Base-by-base conservation (phyloP, 345 rosid species). In the Xanthoceras sorbifolium region DNA sequence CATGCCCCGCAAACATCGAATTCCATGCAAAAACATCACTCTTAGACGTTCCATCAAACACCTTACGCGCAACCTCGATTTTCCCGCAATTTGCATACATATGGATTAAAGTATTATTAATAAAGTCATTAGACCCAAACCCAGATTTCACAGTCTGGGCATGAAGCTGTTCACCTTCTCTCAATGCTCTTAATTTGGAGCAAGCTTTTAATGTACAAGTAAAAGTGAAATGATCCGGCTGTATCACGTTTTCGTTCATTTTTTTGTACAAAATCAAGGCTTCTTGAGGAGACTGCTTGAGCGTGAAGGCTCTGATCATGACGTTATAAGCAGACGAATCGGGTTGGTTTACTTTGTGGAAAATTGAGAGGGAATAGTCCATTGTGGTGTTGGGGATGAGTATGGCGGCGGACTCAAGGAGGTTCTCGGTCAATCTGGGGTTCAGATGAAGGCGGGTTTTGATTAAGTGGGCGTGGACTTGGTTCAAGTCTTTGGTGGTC, bases 361-460 rank as follows among this genome's bases (percentile, higher is more conserved):
- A 85, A 77, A 87, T 80, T 60, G 87, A 85, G 34, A 81, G 72
- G 0, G 85, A 88, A 26, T 85, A 84, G 17, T 87, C 85, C 82
- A 85, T 84, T 57, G 82, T 65, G 23, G 77, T 46, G 57, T 80
- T 20, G 34, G 80, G 82, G 40, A 83, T 67, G 46, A 85, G 67
- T 46, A 84, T 75, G 14, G 86, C 85, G 0, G 85, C 85, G 5
- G 86, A 74, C 59, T 80, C 84, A 31, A 84, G 85, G 25, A 88
- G 67, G 74, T 79, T 86, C 63, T 75, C 86, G 6, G 78, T 32
- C 42, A 76, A 17, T 73, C 61, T 60, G 48, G 87, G 77, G 78
- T 76, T 77, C 79, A 80, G 54, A 72, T 72, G 82, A 69, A 81
- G 75, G 63, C 87, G 80, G 77, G 84, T 80, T 69, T 83, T 88